Evolutionary conservation across 805 yeast genomes (phyloP).

Genomic region (Vanderwaltozyma yarrowii): DNA sequence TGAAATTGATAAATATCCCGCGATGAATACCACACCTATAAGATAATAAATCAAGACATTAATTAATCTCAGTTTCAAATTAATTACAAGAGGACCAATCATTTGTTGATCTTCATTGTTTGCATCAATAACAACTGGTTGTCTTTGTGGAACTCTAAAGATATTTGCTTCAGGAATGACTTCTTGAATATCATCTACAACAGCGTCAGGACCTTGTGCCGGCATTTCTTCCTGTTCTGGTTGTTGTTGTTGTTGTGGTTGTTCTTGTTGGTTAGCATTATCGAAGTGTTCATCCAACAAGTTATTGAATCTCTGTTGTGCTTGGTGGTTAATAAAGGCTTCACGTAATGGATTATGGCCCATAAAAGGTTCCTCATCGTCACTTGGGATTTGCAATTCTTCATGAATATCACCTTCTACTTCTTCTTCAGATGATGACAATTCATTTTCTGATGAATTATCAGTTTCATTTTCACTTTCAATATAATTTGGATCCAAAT

Average conservation of each 20-base stretch:
- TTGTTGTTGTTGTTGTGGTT: neutral
- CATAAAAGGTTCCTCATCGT: slow-evolving; percentile 9
- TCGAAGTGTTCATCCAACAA: slow-evolving; percentile 9
- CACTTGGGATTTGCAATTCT: slow-evolving; percentile 6
- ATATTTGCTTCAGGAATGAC: slow-evolving; percentile 8
- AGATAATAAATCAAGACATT: slow-evolving; percentile 18
- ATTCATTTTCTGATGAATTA: neutral
- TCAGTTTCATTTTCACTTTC: slow-evolving; percentile 8
- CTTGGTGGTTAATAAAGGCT: slow-evolving; percentile 15
- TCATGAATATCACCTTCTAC: slow-evolving; percentile 5
- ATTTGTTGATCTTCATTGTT: slow-evolving; percentile 10
- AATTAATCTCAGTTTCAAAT: slow-evolving; percentile 16
- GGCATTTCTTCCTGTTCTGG: neutral
- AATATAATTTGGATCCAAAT: slow-evolving; percentile 18
- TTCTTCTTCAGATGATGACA: slow-evolving; percentile 9
- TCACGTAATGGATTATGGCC: slow-evolving; percentile 7
- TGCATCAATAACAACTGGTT: slow-evolving; percentile 2
- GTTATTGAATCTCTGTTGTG: slow-evolving; percentile 19
- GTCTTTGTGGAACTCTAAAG: slow-evolving; percentile 5
- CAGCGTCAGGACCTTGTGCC: too few relatives aligned
- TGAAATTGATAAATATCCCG: slow-evolving; percentile 32
- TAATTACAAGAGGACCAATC: slow-evolving; percentile 20
- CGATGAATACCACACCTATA: slow-evolving; percentile 23
- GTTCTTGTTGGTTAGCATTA: neutral
- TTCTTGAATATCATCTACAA: slow-evolving; percentile 2